phyloP scores from a whole-genome alignment of 352 stramenopile genomes.

The Globisporangium takayamanum region DNA sequence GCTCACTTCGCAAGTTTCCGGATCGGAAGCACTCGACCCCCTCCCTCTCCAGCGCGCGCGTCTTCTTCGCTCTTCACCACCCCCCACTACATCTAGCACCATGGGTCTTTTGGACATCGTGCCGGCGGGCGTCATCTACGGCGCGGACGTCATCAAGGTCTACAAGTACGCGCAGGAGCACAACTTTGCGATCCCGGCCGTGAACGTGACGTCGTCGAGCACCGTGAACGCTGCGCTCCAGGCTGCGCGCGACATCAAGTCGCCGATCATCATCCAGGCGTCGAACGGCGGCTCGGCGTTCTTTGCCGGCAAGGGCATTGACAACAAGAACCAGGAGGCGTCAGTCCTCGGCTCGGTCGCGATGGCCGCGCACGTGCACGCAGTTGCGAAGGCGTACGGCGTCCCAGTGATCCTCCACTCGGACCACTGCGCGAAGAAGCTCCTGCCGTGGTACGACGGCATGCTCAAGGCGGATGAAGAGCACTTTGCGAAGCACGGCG shows the following conservation, averaged over 20 bases:
- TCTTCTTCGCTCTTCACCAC: not conserved
- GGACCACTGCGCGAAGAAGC: slow-evolving; percentile 98
- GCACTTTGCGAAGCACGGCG: slow-evolving; percentile 93
- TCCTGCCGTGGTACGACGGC: slow-evolving; percentile 97
- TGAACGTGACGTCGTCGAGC: slow-evolving; percentile 96
- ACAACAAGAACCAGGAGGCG: slow-evolving; percentile 92
- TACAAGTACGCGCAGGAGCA: slow-evolving; percentile 92
- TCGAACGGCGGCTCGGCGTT: slow-evolving; percentile 97
- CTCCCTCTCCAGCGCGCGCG: not conserved
- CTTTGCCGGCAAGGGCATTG: slow-evolving; percentile 95
- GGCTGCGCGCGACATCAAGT: slow-evolving; percentile 94
- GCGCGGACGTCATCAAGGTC: slow-evolving; percentile 84
- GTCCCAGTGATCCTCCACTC: slow-evolving; percentile 97
- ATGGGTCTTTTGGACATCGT: slow-evolving; percentile 86
- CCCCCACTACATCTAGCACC: slow-evolving; percentile 11
- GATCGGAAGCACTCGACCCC: slow-evolving; percentile 11
- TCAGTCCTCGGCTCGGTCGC: slow-evolving; percentile 83
- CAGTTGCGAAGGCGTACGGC: slow-evolving; percentile 95
- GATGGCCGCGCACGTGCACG: slow-evolving; percentile 93
- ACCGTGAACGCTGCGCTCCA: slow-evolving; percentile 97
- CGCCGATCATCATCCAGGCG: slow-evolving; percentile 97
- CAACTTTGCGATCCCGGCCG: slow-evolving; percentile 96
- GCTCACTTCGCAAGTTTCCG: slow-evolving; percentile 16
- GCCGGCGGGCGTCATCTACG: slow-evolving; percentile 81
- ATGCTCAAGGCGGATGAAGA: slow-evolving; percentile 94